Evolutionary conservation across 345 rosid genomes (phyloP).

Genomic region (Citrus inodora): DNA sequence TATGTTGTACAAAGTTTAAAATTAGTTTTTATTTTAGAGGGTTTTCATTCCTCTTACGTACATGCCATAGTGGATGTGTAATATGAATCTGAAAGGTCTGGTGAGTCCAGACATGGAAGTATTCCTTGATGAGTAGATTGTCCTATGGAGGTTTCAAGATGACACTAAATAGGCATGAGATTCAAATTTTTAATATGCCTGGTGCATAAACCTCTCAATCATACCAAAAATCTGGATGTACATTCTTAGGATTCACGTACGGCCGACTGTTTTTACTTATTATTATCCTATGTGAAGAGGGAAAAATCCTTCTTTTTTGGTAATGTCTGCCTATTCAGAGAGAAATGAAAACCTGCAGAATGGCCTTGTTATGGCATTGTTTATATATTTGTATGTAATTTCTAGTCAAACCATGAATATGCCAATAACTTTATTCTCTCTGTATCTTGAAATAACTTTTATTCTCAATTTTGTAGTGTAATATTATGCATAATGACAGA

Average conservation of each 20-base stretch:
- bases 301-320: background rate
- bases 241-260: background rate
- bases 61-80: background rate
- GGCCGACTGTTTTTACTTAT: background rate
- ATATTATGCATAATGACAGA: background rate
- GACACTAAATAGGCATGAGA: background rate
- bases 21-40: background rate
- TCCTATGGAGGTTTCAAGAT: background rate
- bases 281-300: too few relatives aligned
- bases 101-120: background rate
- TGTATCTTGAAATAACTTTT: background rate
- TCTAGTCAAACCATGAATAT: background rate
- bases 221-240: background rate
- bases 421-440: background rate
- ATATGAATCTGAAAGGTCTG: background rate
- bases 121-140: background rate
- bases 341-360: background rate
- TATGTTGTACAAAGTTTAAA: too few relatives aligned
- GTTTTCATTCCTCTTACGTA: background rate
- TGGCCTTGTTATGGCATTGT: background rate
- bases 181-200: background rate
- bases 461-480: background rate
- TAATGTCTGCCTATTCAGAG: background rate
- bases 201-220: background rate
- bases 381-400: background rate